Conservation (phyloP, 129 eudicot genomes). For the Glebionis coronaria region DNA sequence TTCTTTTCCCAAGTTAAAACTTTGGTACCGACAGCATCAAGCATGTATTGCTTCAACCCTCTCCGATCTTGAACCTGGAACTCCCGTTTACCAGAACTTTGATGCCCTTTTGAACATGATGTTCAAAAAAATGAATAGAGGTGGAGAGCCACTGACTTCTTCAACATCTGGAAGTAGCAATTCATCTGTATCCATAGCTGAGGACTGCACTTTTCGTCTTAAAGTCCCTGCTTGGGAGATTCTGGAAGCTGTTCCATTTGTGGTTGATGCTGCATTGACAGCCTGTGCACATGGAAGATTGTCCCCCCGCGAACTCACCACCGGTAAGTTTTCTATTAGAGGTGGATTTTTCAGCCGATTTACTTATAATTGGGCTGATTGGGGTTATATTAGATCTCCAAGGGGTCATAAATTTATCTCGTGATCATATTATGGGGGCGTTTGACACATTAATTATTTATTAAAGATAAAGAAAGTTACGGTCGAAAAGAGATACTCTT, state of each 20-base stretch:
- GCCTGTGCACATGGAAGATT: slow-evolving; percentile 81
- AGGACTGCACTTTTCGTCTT: slow-evolving; percentile 51
- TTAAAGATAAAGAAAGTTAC: too few species aligned
- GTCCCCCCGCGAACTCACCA: slow-evolving; percentile 91
- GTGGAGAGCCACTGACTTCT: slow-evolving; percentile 47
- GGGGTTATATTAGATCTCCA: too few species aligned
- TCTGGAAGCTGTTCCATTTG: slow-evolving; percentile 95
- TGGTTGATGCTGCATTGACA: slow-evolving; percentile 85
- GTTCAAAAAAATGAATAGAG: slow-evolving; percentile 64
- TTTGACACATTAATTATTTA: too few species aligned
- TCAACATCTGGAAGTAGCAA: slow-evolving; percentile 76
- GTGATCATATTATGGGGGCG: too few species aligned
- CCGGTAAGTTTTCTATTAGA: slow-evolving; percentile 47
- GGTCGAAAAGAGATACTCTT: too few species aligned
- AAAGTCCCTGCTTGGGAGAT: slow-evolving; percentile 96
- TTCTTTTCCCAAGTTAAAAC: slow-evolving; percentile 75
- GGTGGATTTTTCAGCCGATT: too few species aligned
- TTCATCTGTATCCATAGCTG: slow-evolving; percentile 56
- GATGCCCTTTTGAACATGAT: slow-evolving; percentile 79
- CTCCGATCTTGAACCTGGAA: slow-evolving; percentile 80
- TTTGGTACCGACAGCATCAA: slow-evolving; percentile 87
- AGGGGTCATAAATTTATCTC: not conserved
- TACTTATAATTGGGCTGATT: not conserved
- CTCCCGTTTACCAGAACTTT: slow-evolving; percentile 79
- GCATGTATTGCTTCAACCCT: slow-evolving; percentile 84